These are phyloP conservation scores for Xanthoconium purpureum DNA, from an alignment of 768 basidiomycete genomes.

Conservation along the genomic window DNA sequence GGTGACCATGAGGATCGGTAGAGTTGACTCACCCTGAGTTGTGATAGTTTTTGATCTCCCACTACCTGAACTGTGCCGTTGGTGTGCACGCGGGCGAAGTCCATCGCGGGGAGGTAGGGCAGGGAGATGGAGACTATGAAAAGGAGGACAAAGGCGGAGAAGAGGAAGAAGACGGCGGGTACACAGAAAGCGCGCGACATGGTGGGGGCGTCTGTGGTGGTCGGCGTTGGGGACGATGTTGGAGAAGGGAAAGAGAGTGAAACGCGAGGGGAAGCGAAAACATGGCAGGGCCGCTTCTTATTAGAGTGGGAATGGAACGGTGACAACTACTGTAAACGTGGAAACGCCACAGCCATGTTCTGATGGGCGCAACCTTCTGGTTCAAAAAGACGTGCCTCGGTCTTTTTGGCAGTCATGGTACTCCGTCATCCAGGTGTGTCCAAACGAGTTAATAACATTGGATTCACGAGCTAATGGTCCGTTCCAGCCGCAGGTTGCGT, in stretches of 20 bases:
- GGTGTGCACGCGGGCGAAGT: conserved; percentile 61
- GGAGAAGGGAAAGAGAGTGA: conserved; percentile 5
- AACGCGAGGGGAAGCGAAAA: neutral
- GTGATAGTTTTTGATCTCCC: conserved; percentile 31
- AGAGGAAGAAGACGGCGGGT: conserved; percentile 55
- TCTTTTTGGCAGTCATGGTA: too few relatives aligned
- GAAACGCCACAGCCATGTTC: neutral
- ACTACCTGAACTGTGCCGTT: conserved; percentile 27
- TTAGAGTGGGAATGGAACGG: conserved; percentile 11
- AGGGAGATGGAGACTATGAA: conserved; percentile 70
- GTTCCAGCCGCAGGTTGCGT: too few relatives aligned
- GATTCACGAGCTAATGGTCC: too few relatives aligned
- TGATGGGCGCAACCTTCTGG: too few relatives aligned
- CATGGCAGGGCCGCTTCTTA: conserved; percentile 15
- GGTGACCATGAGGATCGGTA: neutral
- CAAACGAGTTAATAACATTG: too few relatives aligned
- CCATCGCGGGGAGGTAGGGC: conserved; percentile 63
- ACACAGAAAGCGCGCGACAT: conserved; percentile 58
- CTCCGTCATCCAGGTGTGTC: too few relatives aligned
- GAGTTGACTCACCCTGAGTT: conserved; percentile 52
- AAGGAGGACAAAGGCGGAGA: conserved; percentile 61
- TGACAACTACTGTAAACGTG: conserved; percentile 1
- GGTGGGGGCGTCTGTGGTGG: neutral
- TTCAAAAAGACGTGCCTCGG: too few relatives aligned
- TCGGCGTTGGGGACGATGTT: neutral